Evolutionary conservation across 768 basidiomycete species (phyloP).

Genomic region (Pleurotus tuber-regium): DNA sequence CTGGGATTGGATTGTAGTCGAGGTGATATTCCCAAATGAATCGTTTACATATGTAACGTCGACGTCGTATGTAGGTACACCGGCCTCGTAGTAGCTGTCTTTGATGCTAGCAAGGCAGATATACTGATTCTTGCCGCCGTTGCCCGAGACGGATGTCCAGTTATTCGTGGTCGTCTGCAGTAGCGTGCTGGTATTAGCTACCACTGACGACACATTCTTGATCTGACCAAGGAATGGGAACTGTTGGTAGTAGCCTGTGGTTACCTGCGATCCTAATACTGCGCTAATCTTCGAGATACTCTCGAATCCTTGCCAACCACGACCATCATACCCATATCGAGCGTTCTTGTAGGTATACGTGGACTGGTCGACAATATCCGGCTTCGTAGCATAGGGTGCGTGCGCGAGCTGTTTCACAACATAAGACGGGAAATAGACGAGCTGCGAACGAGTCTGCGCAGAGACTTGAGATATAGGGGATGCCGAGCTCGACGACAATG

Average conservation of each 20-base stretch:
- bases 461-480: not conserved
- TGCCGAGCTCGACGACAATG: not conserved
- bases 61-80: not conserved
- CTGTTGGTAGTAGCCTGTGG: not conserved
- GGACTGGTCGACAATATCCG: not conserved
- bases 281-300: conserved; percentile 1
- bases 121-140: not conserved
- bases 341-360: not conserved
- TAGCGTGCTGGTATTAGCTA: not conserved
- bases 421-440: conserved; percentile 7
- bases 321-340: conserved; percentile 3
- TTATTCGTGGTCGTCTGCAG: not conserved
- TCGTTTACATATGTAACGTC: conserved; percentile 1
- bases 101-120: not conserved
- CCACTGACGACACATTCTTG: not conserved
- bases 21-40: not conserved
- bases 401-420: conserved; percentile 1
- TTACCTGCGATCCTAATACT: not conserved
- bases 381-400: not conserved
- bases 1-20: not conserved
- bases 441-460: conserved; percentile 1
- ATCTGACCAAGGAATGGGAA: not conserved
- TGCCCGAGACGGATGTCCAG: not conserved
- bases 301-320: conserved; percentile 5
- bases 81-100: conserved; percentile 2